phyloP scores from a whole-genome alignment of 306 rosid species.

The Fragaria nilgerrensis region DNA sequence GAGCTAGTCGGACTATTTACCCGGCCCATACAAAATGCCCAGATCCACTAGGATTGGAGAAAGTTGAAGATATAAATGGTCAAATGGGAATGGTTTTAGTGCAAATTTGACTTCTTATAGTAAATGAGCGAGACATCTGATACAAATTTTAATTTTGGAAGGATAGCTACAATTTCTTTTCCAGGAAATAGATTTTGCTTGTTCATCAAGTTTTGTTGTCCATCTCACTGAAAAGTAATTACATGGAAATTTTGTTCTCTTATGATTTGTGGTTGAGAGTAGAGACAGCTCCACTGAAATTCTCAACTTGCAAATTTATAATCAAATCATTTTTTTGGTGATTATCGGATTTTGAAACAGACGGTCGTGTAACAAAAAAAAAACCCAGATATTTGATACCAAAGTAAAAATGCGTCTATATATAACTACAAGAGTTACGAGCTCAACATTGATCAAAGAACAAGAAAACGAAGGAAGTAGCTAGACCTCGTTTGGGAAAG shows the following conservation, averaged over 20 bases:
- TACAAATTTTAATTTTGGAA: background rate
- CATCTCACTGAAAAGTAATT: background rate
- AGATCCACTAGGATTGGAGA: background rate
- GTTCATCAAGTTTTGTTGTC: background rate
- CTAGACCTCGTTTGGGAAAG: background rate
- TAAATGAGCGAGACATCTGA: background rate
- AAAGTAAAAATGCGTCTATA: background rate
- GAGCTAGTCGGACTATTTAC: background rate
- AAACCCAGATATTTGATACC: background rate
- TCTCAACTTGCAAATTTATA: background rate
- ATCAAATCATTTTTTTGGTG: too few relatives aligned
- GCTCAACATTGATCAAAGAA: background rate
- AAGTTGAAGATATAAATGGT: background rate
- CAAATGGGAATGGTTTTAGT: background rate
- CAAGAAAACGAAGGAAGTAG: background rate
- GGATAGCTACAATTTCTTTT: background rate
- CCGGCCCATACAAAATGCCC: background rate
- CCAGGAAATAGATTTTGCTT: slow-evolving; percentile 1
- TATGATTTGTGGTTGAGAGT: background rate
- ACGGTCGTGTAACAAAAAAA: too few relatives aligned
- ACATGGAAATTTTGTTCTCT: slow-evolving; percentile 2
- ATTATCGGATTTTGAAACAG: background rate
- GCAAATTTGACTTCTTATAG: background rate
- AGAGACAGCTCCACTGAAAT: background rate
- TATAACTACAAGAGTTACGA: background rate